Evolutionary conservation across 1,284 basidiomycete species (phyloP), one percentile per base, ranked within the genome.

Genomic region (Farysia itapuensis): DNA sequence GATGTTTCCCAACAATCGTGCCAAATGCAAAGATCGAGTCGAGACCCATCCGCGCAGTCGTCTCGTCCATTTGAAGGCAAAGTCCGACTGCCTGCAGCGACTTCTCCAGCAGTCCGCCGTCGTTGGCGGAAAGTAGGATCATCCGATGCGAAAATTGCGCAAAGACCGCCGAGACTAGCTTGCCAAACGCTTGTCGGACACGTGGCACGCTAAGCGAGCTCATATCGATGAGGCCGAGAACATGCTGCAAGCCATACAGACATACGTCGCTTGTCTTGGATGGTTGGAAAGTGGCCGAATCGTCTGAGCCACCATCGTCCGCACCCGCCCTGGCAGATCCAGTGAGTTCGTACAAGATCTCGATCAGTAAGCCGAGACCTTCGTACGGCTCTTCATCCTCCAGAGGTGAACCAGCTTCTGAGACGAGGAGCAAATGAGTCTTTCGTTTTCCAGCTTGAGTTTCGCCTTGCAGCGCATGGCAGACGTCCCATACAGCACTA

Each of bases 361-460:
- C 67, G 15, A 61, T 30, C 4, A 59, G 30, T 23, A 69, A 30
- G 29, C 53, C 54, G 13, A 69, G 26, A 0, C 64, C 67, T 31
- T 69, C 67, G 39, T 56, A 69, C 16, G 67, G 67, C 21, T 45
- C 43, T 16, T 69, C 64, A 21, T 69, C 67, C 19, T 70, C 67
- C 37, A 68, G 25, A 18, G 65, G 49, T 23, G 46, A 43, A 0
- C 44, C 60, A 2, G 36, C 43, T 16, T 53, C 50, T 4, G 44
- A 38, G 0, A 34, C 35, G 3, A 59, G 38, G 16, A 54, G 28
- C 35, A 53, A 35, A 31, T 56, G 47, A 28, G 60, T 54, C 41
- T 56, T 59, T 24, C 51, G 48, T 40, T 47, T 44, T 4, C 44
- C 48, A 3, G 33, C 39, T 2, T 39, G 28, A 19, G 6, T 39